These are phyloP conservation scores for Dactylellina drechsleri DNA, from an alignment of 2,329 filamentous ascomycete species.

Conservation along the genomic window DNA sequence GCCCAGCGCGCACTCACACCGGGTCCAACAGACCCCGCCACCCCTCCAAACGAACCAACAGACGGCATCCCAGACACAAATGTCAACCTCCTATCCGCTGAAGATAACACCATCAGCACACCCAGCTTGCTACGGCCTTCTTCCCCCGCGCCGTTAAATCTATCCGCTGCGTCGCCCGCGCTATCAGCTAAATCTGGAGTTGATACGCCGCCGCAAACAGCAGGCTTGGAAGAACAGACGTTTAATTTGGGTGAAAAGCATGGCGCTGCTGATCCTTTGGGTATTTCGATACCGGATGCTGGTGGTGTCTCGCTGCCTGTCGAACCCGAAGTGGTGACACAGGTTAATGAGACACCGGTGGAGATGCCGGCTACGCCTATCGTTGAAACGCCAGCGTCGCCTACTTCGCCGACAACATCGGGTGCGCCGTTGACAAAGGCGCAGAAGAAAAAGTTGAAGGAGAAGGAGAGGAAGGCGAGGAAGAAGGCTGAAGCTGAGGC, in stretches of 20 bases:
- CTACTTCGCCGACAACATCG: conserved; percentile 16
- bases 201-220: conserved; percentile 49
- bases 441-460: conserved; percentile 40
- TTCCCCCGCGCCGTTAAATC: conserved; percentile 47
- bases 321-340: conserved; percentile 11
- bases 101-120: conserved; percentile 25
- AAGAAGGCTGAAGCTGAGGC: conserved; percentile 41
- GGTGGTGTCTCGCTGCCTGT: conserved; percentile 17
- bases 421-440: conserved; percentile 29
- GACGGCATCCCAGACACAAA: conserved; percentile 39
- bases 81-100: conserved; percentile 48
- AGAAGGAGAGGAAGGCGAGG: conserved; percentile 39
- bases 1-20: conserved; percentile 35
- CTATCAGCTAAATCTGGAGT: conserved; percentile 43
- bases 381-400: conserved; percentile 24
- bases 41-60: conserved; percentile 42
- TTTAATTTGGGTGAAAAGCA: conserved; percentile 35
- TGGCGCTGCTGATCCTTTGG: conserved; percentile 27
- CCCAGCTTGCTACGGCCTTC: conserved; percentile 47
- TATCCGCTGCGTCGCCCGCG: conserved; percentile 38
- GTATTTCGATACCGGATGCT: conserved; percentile 51
- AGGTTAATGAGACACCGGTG: conserved; percentile 15
- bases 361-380: conserved; percentile 27
- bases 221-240: conserved; percentile 25
- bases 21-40: conserved; percentile 38